Evolutionary conservation across 2,329 filamentous ascomycete genomes (phyloP).

Genomic region (Stachybotrys chlorohalonatus): DNA sequence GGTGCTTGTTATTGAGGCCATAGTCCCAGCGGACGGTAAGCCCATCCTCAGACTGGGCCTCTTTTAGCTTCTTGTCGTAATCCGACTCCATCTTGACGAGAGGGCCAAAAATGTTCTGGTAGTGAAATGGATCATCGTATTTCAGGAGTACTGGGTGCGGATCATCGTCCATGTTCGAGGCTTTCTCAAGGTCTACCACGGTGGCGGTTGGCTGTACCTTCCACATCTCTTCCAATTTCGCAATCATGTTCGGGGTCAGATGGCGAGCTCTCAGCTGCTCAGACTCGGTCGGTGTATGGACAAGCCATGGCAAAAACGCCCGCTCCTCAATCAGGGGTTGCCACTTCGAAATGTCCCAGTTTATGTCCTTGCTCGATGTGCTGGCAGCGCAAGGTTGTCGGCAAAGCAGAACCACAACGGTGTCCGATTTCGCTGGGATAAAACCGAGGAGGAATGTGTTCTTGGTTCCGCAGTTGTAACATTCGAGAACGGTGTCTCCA

Average conservation of each 20-base stretch:
- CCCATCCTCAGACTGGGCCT: slow-evolving; percentile 95
- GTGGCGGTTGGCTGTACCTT: slow-evolving; percentile 89
- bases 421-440: slow-evolving; percentile 97
- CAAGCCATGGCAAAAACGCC: slow-evolving; percentile 90
- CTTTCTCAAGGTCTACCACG: slow-evolving; percentile 84
- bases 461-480: slow-evolving; percentile 99
- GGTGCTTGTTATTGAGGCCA: slow-evolving; percentile 93
- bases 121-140: slow-evolving; percentile 96
- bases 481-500: slow-evolving; percentile 93
- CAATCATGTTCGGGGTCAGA: slow-evolving; percentile 87
- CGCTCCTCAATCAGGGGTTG: slow-evolving; percentile 95
- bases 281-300: slow-evolving; percentile 78
- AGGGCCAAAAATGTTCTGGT: slow-evolving; percentile 97
- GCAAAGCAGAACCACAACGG: slow-evolving; percentile 91
- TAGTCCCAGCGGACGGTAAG: slow-evolving; percentile 89
- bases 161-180: slow-evolving; percentile 85
- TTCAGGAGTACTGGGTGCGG: slow-evolving; percentile 85
- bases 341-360: slow-evolving; percentile 97
- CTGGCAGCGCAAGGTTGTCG: slow-evolving; percentile 93
- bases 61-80: slow-evolving; percentile 97
- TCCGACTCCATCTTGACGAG: slow-evolving; percentile 98
- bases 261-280: slow-evolving; percentile 94
- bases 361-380: slow-evolving; percentile 98
- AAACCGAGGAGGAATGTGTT: slow-evolving; percentile 97
- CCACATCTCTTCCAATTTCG: slow-evolving; percentile 96